A percentile compares a stretch with the other conserved stretches of the same genome.
Conservation (phyloP, 2,329 filamentous ascomycete genomes). For the Penicillium sp. region DNA sequence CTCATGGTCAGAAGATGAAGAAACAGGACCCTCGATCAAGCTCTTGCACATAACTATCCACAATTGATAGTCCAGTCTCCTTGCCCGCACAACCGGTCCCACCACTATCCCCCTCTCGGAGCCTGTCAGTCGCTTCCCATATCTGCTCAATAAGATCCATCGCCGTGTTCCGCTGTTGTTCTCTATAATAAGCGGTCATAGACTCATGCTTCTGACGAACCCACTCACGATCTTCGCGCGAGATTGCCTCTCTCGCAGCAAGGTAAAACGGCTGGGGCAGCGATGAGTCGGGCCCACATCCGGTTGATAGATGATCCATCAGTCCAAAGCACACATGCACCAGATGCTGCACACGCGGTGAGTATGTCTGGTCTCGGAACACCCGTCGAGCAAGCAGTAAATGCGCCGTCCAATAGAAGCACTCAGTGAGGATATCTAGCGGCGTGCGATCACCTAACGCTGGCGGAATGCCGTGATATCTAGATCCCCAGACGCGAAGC, state of each 20-base stretch:
- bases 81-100: not conserved
- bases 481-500: slow-evolving; percentile 20
- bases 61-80: slow-evolving; percentile 1
- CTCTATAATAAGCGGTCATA: slow-evolving; percentile 26
- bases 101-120: slow-evolving; percentile 3
- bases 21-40: slow-evolving; percentile 20
- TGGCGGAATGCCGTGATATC: slow-evolving; percentile 4
- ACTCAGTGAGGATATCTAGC: slow-evolving; percentile 25
- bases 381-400: slow-evolving; percentile 23
- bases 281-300: slow-evolving; percentile 24
- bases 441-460: slow-evolving; percentile 7
- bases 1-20: slow-evolving; percentile 21
- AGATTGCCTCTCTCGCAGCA: slow-evolving; percentile 22
- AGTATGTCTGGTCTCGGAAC: slow-evolving; percentile 21
- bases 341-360: slow-evolving; percentile 22
- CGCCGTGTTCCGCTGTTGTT: slow-evolving; percentile 23
- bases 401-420: slow-evolving; percentile 26
- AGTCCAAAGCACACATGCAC: slow-evolving; percentile 21
- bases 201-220: slow-evolving; percentile 22
- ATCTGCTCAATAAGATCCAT: slow-evolving; percentile 24
- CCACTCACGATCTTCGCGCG: slow-evolving; percentile 17
- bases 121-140: slow-evolving; percentile 20
- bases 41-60: slow-evolving; percentile 15
- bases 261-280: slow-evolving; percentile 24
- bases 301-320: slow-evolving; percentile 23